Base-by-base conservation (phyloP, 192 early-diverging fungal species). In the Allomyces macrogynus region DNA sequence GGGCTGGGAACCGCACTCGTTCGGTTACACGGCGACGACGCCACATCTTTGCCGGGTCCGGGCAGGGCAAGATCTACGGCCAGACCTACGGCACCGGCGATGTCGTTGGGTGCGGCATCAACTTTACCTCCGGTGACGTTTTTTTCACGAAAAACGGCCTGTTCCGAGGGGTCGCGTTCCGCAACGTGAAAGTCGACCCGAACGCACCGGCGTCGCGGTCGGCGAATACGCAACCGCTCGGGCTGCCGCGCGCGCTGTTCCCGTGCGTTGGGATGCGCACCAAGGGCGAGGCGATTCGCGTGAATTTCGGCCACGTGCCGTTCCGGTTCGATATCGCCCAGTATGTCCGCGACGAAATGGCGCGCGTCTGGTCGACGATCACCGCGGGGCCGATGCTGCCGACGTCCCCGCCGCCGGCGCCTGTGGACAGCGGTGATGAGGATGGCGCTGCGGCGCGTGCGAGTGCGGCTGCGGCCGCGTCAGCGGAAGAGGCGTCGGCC, bases 11-110 rank as follows among this genome's bases (percentile, higher is more conserved):
- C 67, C 78, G 3, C 69, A 84, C 62, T 93, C 92, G 7, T 99
- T 87, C 86, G 94, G 93, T 9, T 99, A 97, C 94, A 97, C 74
- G 94, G 90, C 60, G 93, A 95, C 71, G 92, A 96, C 74, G 96
- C 24, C 77, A 93, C 61, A 71, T 76, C 40, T 97, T 94, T 69
- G 76, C 76, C 64, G 82, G 85, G 44, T 80, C 81, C 4, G 87
- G 86, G 11, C 86, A 77, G 22, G 93, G 94, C 20, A 71, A 79
- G 32, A 67, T 75, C 14, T 99, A 87, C 70, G 96, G 96, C 5
- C 96, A 94, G 10, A 78, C 74, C 20, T 99, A 87, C 66, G 84
- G 84, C 10, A 96, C 89, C 4, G 90, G 89, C n/a, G 96, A 99
- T 73, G 81, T 84, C 1, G 84, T 96, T 65, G 96, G 96, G 16